phyloP scores from a whole-genome alignment of 2,329 filamentous ascomycete genomes.

The Bipolaris sorokiniana region DNA sequence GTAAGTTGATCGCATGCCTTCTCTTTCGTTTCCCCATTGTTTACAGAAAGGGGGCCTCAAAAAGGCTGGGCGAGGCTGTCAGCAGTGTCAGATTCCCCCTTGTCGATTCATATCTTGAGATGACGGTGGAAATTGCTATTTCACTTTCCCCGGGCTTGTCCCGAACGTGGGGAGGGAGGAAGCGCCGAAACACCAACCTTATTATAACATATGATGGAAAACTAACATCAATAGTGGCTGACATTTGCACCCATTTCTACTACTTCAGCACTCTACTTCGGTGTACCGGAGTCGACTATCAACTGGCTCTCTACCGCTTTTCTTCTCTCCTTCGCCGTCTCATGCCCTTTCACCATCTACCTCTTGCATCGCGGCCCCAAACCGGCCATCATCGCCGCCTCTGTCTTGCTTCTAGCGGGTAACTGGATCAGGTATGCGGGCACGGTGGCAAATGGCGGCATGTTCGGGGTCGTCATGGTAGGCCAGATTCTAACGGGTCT shows the following conservation, averaged over 20 bases:
- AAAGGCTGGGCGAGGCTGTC: neutral
- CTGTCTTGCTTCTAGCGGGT: constrained; percentile 75
- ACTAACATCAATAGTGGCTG: constrained; percentile 71
- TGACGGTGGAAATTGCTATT: too few species aligned
- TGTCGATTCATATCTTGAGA: too few species aligned
- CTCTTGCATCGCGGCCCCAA: constrained; percentile 82
- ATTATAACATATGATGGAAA: too few species aligned
- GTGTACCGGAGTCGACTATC: constrained; percentile 74
- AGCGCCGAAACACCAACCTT: neutral
- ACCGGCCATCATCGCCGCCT: constrained; percentile 74
- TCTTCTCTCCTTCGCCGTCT: constrained; percentile 79
- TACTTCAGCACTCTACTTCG: constrained; percentile 76
- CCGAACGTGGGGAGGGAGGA: neutral
- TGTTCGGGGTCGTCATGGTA: constrained; percentile 81
- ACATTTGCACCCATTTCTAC: constrained; percentile 85
- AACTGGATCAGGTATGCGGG: constrained; percentile 93
- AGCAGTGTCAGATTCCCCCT: too few species aligned
- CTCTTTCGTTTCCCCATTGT: neutral
- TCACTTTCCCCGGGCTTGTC: too few species aligned
- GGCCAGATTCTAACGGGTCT: constrained; percentile 90
- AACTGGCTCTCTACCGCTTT: constrained; percentile 94
- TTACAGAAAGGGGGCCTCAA: neutral
- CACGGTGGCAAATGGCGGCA: constrained; percentile 62
- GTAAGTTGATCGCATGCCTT: constrained; percentile 62
- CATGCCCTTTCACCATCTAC: constrained; percentile 73